A percentile compares a stretch with the other conserved stretches of the same genome.
phyloP scores from a whole-genome alignment of 805 yeast species.

The Metschnikowia matae region DNA sequence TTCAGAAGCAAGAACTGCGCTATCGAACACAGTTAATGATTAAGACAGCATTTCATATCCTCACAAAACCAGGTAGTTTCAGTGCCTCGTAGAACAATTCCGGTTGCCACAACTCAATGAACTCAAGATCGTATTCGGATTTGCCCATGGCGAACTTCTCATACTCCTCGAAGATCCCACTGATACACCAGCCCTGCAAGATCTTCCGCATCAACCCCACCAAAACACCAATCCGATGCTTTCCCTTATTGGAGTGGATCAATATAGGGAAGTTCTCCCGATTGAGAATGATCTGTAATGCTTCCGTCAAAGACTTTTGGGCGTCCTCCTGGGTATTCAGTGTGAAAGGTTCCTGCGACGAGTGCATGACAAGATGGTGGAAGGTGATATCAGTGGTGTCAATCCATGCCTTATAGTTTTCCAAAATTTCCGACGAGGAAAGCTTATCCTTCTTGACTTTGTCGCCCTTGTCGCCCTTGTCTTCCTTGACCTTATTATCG shows the following conservation, averaged over 20 bases:
- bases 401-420: slow-evolving; percentile 70
- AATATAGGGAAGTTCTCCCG: slow-evolving; percentile 78
- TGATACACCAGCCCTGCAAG: slow-evolving; percentile 88
- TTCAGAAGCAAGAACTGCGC: background rate
- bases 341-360: slow-evolving; percentile 74
- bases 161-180: slow-evolving; percentile 92
- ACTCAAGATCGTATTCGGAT: slow-evolving; percentile 87
- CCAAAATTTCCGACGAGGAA: slow-evolving; percentile 47
- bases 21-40: background rate
- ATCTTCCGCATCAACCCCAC: slow-evolving; percentile 87
- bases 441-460: slow-evolving; percentile 37
- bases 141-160: slow-evolving; percentile 90
- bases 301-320: slow-evolving; percentile 47
- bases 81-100: slow-evolving; percentile 44
- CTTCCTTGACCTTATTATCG: slow-evolving; percentile 7
- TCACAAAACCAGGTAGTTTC: slow-evolving; percentile 62
- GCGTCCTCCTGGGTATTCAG: slow-evolving; percentile 41
- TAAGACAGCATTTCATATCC: slow-evolving; percentile 20
- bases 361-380: slow-evolving; percentile 59
- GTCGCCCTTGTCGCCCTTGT: slow-evolving; percentile 10
- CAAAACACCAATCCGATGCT: slow-evolving; percentile 88
- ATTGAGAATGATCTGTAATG: slow-evolving; percentile 55
- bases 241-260: slow-evolving; percentile 95
- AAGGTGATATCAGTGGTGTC: slow-evolving; percentile 47
- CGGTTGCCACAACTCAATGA: slow-evolving; percentile 79